These are phyloP conservation scores for Podila horticola DNA, from an alignment of 192 early-diverging fungal genomes.

Conservation along the genomic window DNA sequence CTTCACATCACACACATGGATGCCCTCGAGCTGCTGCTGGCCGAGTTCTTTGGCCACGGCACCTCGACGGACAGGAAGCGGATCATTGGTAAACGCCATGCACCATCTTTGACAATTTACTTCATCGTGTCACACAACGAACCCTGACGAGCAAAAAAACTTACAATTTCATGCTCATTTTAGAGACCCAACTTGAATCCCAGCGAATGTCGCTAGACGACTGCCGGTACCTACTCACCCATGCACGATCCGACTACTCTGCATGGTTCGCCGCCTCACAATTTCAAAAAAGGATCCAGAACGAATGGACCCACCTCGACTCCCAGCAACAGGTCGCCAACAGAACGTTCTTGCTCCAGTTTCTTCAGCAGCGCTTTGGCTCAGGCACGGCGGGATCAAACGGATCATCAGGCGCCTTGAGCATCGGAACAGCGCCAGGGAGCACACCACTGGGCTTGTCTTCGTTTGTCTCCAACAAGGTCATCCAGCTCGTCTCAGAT, in stretches of 20 bases:
- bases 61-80: slow-evolving; percentile 41
- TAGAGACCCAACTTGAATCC: slow-evolving; percentile 42
- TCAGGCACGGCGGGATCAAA: background rate
- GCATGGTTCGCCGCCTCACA: slow-evolving; percentile 50
- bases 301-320: slow-evolving; percentile 37
- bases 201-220: slow-evolving; percentile 30
- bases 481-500: slow-evolving; percentile 39
- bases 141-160: background rate
- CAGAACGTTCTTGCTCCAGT: slow-evolving; percentile 30
- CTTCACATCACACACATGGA: slow-evolving; percentile 14
- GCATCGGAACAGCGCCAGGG: background rate
- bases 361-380: slow-evolving; percentile 40
- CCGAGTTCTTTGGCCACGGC: slow-evolving; percentile 41
- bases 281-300: slow-evolving; percentile 44
- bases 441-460: slow-evolving; percentile 8
- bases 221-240: slow-evolving; percentile 33
- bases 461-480: slow-evolving; percentile 41
- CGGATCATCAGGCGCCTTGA: background rate
- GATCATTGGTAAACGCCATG: slow-evolving; percentile 23
- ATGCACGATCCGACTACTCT: slow-evolving; percentile 32
- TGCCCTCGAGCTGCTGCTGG: slow-evolving; percentile 33
- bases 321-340: slow-evolving; percentile 20
- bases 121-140: background rate
- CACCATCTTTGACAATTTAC: background rate
- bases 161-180: background rate